phyloP scores from a whole-genome alignment of 129 eudicot species.

The Flaveria sonorensis region DNA sequence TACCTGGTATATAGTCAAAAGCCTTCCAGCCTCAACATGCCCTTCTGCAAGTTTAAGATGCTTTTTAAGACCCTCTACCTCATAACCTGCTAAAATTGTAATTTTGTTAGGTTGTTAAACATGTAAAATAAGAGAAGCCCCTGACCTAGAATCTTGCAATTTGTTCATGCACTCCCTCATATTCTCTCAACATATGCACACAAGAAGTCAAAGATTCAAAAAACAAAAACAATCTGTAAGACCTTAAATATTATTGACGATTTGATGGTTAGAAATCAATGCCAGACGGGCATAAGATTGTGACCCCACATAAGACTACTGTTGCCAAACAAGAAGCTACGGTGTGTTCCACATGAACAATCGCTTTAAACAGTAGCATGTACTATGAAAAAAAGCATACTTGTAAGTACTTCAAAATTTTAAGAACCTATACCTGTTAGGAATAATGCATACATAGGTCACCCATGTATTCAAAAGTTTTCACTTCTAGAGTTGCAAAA shows the following conservation, averaged over 20 bases:
- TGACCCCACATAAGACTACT: constrained; percentile 22
- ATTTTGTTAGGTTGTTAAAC: not conserved
- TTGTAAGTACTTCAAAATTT: not conserved
- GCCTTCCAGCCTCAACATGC: constrained; percentile 98
- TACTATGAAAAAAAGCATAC: not conserved
- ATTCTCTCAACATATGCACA: not conserved
- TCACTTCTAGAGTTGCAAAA: constrained; percentile 12
- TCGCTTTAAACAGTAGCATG: not conserved
- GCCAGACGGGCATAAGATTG: constrained; percentile 19
- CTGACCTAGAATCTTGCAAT: constrained; percentile 13
- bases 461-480: not conserved
- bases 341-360: constrained; percentile 1
- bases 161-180: not conserved
- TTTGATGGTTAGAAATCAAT: constrained; percentile 13
- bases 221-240: not conserved
- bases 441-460: constrained; percentile 1
- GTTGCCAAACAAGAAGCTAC: constrained; percentile 1
- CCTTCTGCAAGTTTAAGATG: constrained; percentile 77
- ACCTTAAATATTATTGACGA: not conserved
- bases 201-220: not conserved
- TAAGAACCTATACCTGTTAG: not conserved
- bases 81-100: constrained; percentile 45
- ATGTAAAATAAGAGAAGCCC: not conserved
- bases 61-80: constrained; percentile 57
- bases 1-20: constrained; percentile 85